Evolutionary conservation across 164 flowering plant genomes (phyloP), one percentile per base, ranked within the genome.

Genomic region (Magnolia officinalis): DNA sequence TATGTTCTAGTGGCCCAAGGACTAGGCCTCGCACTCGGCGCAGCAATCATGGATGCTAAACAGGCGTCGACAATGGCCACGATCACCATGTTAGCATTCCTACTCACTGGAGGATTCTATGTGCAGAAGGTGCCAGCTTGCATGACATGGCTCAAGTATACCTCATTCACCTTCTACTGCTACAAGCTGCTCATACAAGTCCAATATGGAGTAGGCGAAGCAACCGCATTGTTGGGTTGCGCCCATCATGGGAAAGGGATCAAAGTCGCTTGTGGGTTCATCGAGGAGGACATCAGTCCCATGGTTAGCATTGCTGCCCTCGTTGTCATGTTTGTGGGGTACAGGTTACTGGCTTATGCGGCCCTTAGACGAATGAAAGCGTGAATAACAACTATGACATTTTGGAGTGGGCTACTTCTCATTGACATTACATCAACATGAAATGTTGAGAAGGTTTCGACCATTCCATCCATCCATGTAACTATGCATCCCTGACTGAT

Each of bases 1-100:
- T 89, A 94, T 72, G 98, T 92, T 13, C 84, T 94, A 8, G 97
- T 89, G 20, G 90, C 96, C 7, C 96, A 91, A 75, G 98, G 98
- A 9, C 87, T 94, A n/a, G 97, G 97, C 21, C 89, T 91, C 0
- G 90, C 89, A 0, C 67, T 94, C 1, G 98, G 97, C 0, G 98
- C 97, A 1, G 82, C 87, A 0, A 90, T 94, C 70, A 94, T 94
- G 98, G 97, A 94, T 74, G 93, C 96, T 2, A 94, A 91, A 69
- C 87, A 83, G 72, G 98, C 96, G 0, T 89, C 97, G 0, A 94
- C 96, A 0, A 66, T 92, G 7, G 96, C 84, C 0, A 90, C 98
- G 0, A 86, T 94, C 5, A 85, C 90, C 11, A 91, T 92, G 97
- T 78, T 94, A 14, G 96, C 90, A 0, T 94, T 91, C 69, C 91